Evolutionary conservation across 2,329 filamentous ascomycete genomes (phyloP), one percentile per base, ranked within the genome.

Genomic region (Botrytis medusae): DNA sequence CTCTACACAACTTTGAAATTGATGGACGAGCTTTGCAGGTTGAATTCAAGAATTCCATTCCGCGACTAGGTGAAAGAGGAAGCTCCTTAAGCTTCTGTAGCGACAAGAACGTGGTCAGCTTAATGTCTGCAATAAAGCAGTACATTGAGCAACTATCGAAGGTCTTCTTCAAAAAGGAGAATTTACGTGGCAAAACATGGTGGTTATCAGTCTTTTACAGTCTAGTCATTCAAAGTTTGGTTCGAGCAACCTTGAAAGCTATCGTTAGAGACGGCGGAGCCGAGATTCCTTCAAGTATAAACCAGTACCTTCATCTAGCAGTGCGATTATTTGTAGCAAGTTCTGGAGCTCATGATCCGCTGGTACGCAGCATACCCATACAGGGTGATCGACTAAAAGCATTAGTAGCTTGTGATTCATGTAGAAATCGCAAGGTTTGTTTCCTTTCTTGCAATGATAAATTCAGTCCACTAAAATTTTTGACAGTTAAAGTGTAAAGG

Each of bases 1-100:
- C 92, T 71, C 92, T 99, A 87, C 98, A 99, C 81, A 94, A 97
- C 78, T 92, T 98, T 82, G 95, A 98, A 80, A 89, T 99, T 10
- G 94, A 97, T 81, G 96, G 95, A 62, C 89, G 96, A 74, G 98
- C 98, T 84, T 85, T 98, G 77, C 89, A 96, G 65, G 96, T 99
- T 40, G 96, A 98, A 83, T 99, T 98, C 86, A 99, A 99, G 87
- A 98, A 98, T 85, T 18, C 10, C 20, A 32, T 59, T 12, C 29
- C 57, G 29, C 29, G 20, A 12, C 57, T 9, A 18, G 18, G 29
- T 34, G 29, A 59, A 59, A 10, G 32, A 22, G 57, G 32, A 20
- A 20, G 16, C 32, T 34, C 29, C 7, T 20, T 16, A 59, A 18
- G 20, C 18, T 22, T 20, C 57, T 59, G 29, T 4, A 18, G 34